phyloP scores from a whole-genome alignment of 306 rosid genomes.

The Dalbergia cultrata region DNA sequence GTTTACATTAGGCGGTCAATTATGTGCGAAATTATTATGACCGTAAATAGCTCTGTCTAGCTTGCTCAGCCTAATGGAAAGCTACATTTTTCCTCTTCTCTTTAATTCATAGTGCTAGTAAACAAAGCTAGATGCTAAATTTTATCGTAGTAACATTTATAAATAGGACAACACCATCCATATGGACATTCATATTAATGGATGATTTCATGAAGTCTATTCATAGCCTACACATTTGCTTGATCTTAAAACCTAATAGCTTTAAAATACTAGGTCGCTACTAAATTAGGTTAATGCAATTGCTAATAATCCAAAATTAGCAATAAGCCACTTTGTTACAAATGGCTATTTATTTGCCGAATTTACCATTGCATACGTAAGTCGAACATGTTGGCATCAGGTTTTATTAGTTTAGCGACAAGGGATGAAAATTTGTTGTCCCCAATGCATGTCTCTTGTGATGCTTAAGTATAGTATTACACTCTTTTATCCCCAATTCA shows the following conservation, averaged over 20 bases:
- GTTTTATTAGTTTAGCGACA: neutral
- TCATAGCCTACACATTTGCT: slow-evolving; percentile 10
- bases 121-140: neutral
- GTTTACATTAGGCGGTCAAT: neutral
- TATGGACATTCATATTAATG: neutral
- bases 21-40: slow-evolving; percentile 9
- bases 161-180: slow-evolving; percentile 1
- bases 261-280: neutral
- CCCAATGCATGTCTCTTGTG: too few species aligned
- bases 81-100: slow-evolving; percentile 2
- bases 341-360: slow-evolving; percentile 15
- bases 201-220: neutral
- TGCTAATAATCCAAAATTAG: slow-evolving; percentile 24
- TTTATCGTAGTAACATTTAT: slow-evolving; percentile 1
- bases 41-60: neutral
- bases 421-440: too few species aligned
- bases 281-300: slow-evolving; percentile 16
- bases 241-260: slow-evolving; percentile 22
- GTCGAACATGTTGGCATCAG: slow-evolving; percentile 19
- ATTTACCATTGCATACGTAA: slow-evolving; percentile 27
- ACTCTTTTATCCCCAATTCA: neutral
- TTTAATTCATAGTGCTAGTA: neutral
- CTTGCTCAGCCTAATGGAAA: neutral
- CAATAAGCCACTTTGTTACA: neutral
- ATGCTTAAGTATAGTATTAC: neutral